These are phyloP conservation scores for Solanum chacoense DNA, from an alignment of 305 asterid genomes.

Conservation along the genomic window DNA sequence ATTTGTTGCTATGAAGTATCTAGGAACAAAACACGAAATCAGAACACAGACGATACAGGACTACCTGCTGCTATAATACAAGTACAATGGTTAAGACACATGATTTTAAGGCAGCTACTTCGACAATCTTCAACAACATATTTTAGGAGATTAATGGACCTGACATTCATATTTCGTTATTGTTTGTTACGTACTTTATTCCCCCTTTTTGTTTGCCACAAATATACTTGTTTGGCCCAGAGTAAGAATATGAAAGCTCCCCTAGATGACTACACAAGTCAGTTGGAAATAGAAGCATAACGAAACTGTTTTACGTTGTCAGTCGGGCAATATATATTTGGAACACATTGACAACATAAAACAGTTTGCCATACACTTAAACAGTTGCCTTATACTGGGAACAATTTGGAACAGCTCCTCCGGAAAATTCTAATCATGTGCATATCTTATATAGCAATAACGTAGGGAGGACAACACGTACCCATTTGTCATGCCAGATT, in stretches of 20 bases:
- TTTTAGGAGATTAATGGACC: not conserved
- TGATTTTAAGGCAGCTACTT: not conserved
- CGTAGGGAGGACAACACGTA: conserved; percentile 21
- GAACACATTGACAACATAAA: not conserved
- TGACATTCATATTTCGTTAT: not conserved
- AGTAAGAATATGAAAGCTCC: not conserved
- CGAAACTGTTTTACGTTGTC: not conserved
- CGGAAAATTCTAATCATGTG: not conserved
- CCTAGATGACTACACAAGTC: not conserved
- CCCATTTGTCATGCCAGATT: conserved; percentile 43
- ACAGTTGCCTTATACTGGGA: not conserved
- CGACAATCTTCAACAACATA: not conserved
- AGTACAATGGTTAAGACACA: not conserved
- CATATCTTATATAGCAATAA: not conserved
- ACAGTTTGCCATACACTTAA: not conserved
- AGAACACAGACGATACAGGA: not conserved
- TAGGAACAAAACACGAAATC: conserved; percentile 9
- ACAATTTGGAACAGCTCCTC: not conserved
- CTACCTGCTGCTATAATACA: not conserved
- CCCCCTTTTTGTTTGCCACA: too few relatives aligned
- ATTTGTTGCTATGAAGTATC: conserved; percentile 70
- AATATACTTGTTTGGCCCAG: not conserved
- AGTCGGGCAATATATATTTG: not conserved
- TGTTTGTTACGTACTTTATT: not conserved
- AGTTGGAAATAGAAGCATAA: not conserved